Conservation (phyloP, 805 yeast species). For the Teunomyces panamensis region DNA sequence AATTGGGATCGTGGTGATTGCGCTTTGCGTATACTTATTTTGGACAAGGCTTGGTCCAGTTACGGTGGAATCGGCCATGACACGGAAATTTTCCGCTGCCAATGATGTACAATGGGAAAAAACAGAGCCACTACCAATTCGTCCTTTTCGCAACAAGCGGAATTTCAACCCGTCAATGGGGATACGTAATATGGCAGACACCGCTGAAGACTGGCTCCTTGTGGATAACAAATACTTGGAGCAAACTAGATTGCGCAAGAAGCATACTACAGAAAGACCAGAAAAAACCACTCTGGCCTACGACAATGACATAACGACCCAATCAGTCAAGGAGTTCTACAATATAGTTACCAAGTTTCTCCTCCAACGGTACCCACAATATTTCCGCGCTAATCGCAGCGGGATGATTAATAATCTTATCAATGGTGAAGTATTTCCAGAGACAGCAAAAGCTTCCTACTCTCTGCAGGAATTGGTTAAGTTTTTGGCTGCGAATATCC, state of each 20-base stretch:
- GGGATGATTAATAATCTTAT: conserved; percentile 35
- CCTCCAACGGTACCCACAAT: conserved; percentile 50
- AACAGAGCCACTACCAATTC: conserved; percentile 34
- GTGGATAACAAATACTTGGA: conserved; percentile 59
- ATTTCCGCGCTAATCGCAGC: conserved; percentile 35
- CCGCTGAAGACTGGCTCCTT: conserved; percentile 54
- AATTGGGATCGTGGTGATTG: not conserved
- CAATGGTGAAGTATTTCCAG: conserved; percentile 32
- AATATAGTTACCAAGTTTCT: conserved; percentile 39
- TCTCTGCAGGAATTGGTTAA: conserved; percentile 18
- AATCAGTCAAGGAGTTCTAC: conserved; percentile 51
- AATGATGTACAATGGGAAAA: conserved; percentile 42
- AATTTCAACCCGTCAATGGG: conserved; percentile 37
- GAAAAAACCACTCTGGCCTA: conserved; percentile 30
- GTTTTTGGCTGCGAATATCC: conserved; percentile 39
- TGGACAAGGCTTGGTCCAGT: not conserved
- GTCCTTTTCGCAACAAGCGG: conserved; percentile 37
- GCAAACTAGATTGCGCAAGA: conserved; percentile 39
- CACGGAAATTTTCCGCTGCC: not conserved
- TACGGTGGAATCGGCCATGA: not conserved
- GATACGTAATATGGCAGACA: conserved; percentile 24
- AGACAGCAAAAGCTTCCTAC: conserved; percentile 6
- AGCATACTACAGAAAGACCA: conserved; percentile 25
- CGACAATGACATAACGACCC: conserved; percentile 17
- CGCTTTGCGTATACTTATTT: not conserved